Base-by-base conservation (phyloP, 2,329 filamentous ascomycete genomes). In the Ceratocystis alfenasii region DNA sequence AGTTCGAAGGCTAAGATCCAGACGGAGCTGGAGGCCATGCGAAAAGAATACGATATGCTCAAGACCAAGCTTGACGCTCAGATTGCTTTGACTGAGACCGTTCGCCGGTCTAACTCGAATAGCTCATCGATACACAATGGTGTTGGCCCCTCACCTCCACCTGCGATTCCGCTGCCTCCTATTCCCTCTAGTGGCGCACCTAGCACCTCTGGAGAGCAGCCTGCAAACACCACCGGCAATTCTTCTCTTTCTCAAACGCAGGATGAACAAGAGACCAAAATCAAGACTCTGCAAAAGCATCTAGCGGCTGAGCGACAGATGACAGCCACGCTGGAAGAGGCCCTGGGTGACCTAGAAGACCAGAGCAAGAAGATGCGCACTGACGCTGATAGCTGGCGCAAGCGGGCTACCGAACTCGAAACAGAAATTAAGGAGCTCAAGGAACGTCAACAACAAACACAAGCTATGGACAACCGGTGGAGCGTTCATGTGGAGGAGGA, bases 211-310 rank as follows among this genome's bases (percentile, higher is more conserved):
- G 17, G 28, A n/a, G 55, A 59, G 7, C 28, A 33, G 0, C 5
- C 69, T 3, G 75, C 75, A 69, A 81, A 75, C 69, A 83, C 77
- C 68, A 83, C 78, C 70, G 82, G 75, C 61, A 68, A 76, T 61
- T 80, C 87, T 50, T 79, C 78, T 63, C 83, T 87, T 67, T 84
- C 87, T 62, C 92, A 96, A 72, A 83, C 95, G 70, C 85, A 93
- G 68, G 93, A 97, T 72, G 94, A 99, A 71, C 92, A 96, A 74
- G 94, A 99, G 74, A 89, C 90, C 55, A 91, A 92, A 69, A 95
- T 99, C 73, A 87, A 89, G 68, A 95, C 90, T 5, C 95, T 99
- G 69, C 93, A 99, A 80, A 97, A 96, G 79, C 91, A 97, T 73
- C 83, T 99, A 28, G 88, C 89, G 70, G 94, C 94, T 2, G 94